A percentile compares a stretch with the other conserved stretches of the same genome.
Evolutionary conservation across 176 grass and related monocot genomes (phyloP).

Genomic region (Themeda triandra): DNA sequence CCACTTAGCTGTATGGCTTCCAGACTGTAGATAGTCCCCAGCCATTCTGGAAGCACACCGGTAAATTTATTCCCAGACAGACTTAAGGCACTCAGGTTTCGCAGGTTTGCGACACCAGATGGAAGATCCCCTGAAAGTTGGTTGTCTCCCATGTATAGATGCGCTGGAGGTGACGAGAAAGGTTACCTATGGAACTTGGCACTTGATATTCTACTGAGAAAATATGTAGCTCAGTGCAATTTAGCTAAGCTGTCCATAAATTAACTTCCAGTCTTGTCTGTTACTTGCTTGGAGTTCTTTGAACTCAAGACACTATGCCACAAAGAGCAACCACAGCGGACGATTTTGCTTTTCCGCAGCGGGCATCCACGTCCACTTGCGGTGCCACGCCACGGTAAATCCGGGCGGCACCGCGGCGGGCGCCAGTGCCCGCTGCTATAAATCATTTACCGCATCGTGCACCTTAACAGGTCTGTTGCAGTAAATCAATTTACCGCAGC

Average conservation of each 20-base stretch:
- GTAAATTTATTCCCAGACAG: background rate
- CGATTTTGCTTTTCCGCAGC: too few relatives aligned
- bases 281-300: background rate
- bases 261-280: conserved; percentile 24
- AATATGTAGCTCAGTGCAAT: background rate
- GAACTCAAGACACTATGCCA: too few relatives aligned
- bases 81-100: background rate
- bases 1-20: accelerated
- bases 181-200: background rate
- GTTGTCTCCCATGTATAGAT: background rate
- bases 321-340: too few relatives aligned
- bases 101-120: background rate
- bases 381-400: too few relatives aligned
- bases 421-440: too few relatives aligned
- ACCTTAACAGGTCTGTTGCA: too few relatives aligned
- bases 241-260: conserved; percentile 29
- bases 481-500: too few relatives aligned
- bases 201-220: background rate
- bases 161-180: background rate
- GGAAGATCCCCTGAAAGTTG: background rate
- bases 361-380: too few relatives aligned
- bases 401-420: too few relatives aligned
- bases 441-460: too few relatives aligned
- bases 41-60: background rate
- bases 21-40: background rate